Percentiles rank a stretch among this genome's conserved stretches.
These are phyloP conservation scores for Dendrobium officinale DNA, from an alignment of 106 monocot genomes.

Conservation along the genomic window DNA sequence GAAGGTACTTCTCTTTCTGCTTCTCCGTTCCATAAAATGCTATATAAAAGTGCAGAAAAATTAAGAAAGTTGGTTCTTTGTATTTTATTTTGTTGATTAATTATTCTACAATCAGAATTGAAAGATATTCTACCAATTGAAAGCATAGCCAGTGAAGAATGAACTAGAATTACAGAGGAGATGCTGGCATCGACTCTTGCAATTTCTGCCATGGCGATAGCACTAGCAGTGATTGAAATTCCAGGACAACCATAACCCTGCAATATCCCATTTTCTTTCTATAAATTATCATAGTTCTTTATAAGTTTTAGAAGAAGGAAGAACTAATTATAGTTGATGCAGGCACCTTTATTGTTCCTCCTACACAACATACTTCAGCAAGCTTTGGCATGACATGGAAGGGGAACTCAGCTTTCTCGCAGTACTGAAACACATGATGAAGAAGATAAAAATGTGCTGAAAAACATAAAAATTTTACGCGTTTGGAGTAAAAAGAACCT, in stretches of 20 bases:
- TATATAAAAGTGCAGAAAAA: constrained; percentile 15
- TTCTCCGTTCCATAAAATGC: constrained; percentile 74
- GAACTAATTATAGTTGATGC: not conserved
- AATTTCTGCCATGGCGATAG: constrained; percentile 62
- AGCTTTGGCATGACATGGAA: constrained; percentile 76
- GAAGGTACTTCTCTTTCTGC: constrained; percentile 70
- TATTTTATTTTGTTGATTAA: too few species aligned
- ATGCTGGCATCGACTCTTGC: constrained; percentile 95
- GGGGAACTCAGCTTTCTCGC: constrained; percentile 98
- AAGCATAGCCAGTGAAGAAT: constrained; percentile 92
- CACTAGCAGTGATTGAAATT: constrained; percentile 70
- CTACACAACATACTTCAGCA: constrained; percentile 48
- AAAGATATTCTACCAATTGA: constrained; percentile 46
- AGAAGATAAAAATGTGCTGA: too few species aligned
- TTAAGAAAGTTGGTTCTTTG: not conserved
- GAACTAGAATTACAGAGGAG: constrained; percentile 79
- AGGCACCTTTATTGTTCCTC: constrained; percentile 79
- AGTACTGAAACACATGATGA: constrained; percentile 33
- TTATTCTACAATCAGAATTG: not conserved
- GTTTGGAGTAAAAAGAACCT: constrained; percentile 12
- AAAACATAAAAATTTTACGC: too few species aligned
- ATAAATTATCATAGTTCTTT: too few species aligned
- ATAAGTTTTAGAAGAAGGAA: not conserved
- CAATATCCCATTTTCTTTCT: too few species aligned
- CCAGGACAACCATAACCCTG: constrained; percentile 93